Evolutionary conservation across 352 stramenopile genomes (phyloP).

Genomic region (Phytophthora tubulina): DNA sequence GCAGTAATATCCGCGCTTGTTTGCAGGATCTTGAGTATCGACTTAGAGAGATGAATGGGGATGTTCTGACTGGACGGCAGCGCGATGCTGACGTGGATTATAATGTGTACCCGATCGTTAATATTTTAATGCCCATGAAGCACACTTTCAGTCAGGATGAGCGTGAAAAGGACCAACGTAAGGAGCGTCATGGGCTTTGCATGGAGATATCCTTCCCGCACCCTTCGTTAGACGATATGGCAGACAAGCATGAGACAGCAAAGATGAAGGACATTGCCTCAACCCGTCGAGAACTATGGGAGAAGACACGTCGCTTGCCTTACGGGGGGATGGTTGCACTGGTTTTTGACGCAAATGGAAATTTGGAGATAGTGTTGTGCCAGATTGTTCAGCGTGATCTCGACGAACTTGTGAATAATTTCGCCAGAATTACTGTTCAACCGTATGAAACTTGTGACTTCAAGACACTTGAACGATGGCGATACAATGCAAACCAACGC

Average conservation of each 20-base stretch:
- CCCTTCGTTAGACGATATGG: conserved; percentile 34
- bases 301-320: conserved; percentile 44
- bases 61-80: conserved; percentile 29
- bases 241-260: conserved; percentile 2
- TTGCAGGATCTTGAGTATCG: conserved; percentile 45
- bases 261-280: conserved; percentile 24
- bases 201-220: conserved; percentile 47
- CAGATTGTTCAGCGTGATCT: conserved; percentile 46
- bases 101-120: conserved; percentile 39
- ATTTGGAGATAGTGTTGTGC: conserved; percentile 47
- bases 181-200: conserved; percentile 44
- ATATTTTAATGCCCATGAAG: conserved; percentile 25
- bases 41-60: conserved; percentile 11
- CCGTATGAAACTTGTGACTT: conserved; percentile 46
- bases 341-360: conserved; percentile 23
- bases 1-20: conserved; percentile 39
- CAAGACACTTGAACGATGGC: conserved; percentile 31
- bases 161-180: conserved; percentile 22
- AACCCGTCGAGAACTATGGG: conserved; percentile 41
- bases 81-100: conserved; percentile 46
- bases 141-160: conserved; percentile 41
- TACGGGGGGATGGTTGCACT: conserved; percentile 50
- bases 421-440: conserved; percentile 43
- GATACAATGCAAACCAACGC: background rate
- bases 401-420: conserved; percentile 38